Evolutionary conservation across 768 basidiomycete species (phyloP), one percentile per base, ranked within the genome.

Genomic region (Cyclocybe aegerita): DNA sequence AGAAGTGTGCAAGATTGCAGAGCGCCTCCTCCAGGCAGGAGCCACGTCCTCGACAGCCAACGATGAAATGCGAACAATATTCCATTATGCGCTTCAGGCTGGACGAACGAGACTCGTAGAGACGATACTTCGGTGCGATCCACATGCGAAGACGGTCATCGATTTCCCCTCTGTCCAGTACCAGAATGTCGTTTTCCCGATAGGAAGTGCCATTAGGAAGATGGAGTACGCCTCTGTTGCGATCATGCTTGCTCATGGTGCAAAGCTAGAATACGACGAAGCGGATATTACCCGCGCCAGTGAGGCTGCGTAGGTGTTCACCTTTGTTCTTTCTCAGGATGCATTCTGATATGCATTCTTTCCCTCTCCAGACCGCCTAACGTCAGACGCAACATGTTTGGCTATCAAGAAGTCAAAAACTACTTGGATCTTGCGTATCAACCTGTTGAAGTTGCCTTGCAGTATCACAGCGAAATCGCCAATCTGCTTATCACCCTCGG

Each of bases 31-130:
- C 32, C 50, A 65, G 15, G 70, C 69, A 1, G 76, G 75, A 5
- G 74, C 75, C 0, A 68, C 71, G 0, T 73, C 72, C 0, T 71
- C 76, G 9, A 70, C 70, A 2, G 75, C 77, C 2, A 67, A 76
- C 42, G 57, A 63, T 1, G 15, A 62, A 2, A 53, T 73, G 59
- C 46, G 53, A 9, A 80, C 77, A 3, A 70, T 77, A n/a, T 73
- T 78, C 59, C 69, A 76, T 43, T 55, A 54, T 2, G 65, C 73
- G 1, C 71, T 79, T 8, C 42, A 47, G 31, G 62, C 66, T 12
- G 67, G 68, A 35, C 67, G 68, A 37, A 58, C 64, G 15, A 72
- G 72, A 34, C 60, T 80, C 8, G 71, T 76, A 0, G 63, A 69
- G 8, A 70, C 70, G 0, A 60, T 80, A 31, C 56, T 80, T 31